Base-by-base conservation (phyloP, 78 protist species). In the Dictyostelium firmibasis region DNA sequence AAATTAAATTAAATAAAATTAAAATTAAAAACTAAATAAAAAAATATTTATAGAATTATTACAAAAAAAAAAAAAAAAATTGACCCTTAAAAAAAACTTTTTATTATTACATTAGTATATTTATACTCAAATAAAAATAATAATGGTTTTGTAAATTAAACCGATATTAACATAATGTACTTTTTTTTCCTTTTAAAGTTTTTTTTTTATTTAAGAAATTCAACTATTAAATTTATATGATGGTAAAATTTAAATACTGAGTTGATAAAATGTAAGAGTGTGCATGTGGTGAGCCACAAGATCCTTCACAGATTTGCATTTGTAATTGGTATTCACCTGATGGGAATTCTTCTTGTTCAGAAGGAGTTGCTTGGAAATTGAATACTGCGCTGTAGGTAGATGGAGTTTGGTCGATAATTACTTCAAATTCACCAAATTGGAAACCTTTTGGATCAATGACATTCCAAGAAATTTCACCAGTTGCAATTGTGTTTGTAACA, bases 221-320 rank as follows among this genome's bases (percentile, higher is more conserved):
- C n/a, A n/a, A n/a, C n/a, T n/a, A n/a, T n/a, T n/a, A n/a, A n/a
- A 53, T 64, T n/a, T 64, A 64, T 7, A 64, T 64, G 25, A 50
- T 50, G 1, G 33, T 64, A 16, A 64, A 64, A 64, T 62, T 62
- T 62, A 62, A 62, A 62, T 62, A n/a, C n/a, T n/a, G 70, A 0
- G 20, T 62, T 50, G 62, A 13, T 50, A 50, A 50, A 50, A 50
- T 1, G 14, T 16, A 50, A 16, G 62, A 50, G 2, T 50, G 62
- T 13, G 76, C 18, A 77, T 87, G 93, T 25, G 70, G 70, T 35
- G 87, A 81, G n/a, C 87, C 94, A n/a, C 94, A 89, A 35, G 81
- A 50, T 77, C 94, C 94, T 31, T 75, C 72, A 35, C 94, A 89
- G 10, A 89, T 10, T 36, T 60, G 81, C 27, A 47, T 44, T 77